Percentiles rank a stretch among this genome's conserved stretches.
Evolutionary conservation across 345 rosid genomes (phyloP).

Genomic region (Gossypium longicalyx): DNA sequence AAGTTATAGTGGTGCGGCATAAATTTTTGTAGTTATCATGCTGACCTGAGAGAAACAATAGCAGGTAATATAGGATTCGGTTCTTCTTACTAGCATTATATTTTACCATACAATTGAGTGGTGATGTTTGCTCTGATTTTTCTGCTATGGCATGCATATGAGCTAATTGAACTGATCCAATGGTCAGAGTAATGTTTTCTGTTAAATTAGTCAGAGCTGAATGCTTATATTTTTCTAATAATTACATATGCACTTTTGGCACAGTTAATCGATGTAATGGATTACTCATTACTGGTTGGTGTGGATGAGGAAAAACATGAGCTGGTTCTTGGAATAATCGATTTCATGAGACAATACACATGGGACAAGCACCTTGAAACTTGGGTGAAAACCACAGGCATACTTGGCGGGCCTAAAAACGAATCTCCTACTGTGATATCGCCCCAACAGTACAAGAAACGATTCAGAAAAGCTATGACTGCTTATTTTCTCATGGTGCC

Average conservation of each 20-base stretch:
- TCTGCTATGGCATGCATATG: neutral
- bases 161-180: neutral
- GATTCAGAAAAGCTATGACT: constrained; percentile 95
- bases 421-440: constrained; percentile 81
- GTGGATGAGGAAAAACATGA: constrained; percentile 80
- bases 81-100: neutral
- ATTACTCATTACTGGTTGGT: constrained; percentile 87
- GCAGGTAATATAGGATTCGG: neutral
- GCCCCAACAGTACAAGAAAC: constrained; percentile 84
- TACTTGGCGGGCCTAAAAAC: constrained; percentile 74
- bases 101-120: neutral
- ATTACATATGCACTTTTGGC: constrained; percentile 14
- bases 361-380: constrained; percentile 99
- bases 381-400: constrained; percentile 80
- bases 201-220: neutral
- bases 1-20: neutral
- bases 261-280: constrained; percentile 92
- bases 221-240: constrained; percentile 4
- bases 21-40: neutral
- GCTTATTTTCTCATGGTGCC: constrained; percentile 92
- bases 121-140: neutral
- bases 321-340: constrained; percentile 81
- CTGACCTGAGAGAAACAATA: neutral
- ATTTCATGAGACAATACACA: constrained; percentile 94
- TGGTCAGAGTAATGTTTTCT: neutral